Percentiles rank a stretch among this genome's conserved stretches.
Evolutionary conservation across 2,329 filamentous ascomycete genomes (phyloP).

Genomic region (Trichoderma asperellum): DNA sequence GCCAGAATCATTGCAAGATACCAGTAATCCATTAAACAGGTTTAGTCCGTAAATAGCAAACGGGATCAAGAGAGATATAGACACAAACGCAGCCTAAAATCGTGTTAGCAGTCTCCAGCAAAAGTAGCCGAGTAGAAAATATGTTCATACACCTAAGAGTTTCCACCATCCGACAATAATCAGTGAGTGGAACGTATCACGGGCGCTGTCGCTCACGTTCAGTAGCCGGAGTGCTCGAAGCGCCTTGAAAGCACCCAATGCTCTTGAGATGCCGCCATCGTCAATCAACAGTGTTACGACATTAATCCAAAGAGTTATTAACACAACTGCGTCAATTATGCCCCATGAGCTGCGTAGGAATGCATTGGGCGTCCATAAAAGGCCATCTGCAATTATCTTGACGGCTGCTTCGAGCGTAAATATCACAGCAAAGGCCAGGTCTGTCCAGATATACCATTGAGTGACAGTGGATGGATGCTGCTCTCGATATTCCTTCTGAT

Average conservation of each 20-base stretch:
- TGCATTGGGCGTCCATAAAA: conserved; percentile 96
- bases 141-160: conserved; percentile 71
- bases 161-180: conserved; percentile 96
- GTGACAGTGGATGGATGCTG: conserved; percentile 60
- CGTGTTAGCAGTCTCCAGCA: conserved; percentile 26
- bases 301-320: conserved; percentile 94
- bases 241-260: conserved; percentile 96
- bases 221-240: conserved; percentile 86
- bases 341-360: conserved; percentile 98
- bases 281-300: conserved; percentile 80
- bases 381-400: conserved; percentile 93
- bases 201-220: conserved; percentile 93
- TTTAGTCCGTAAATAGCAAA: conserved; percentile 97
- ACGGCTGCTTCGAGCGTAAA: conserved; percentile 87
- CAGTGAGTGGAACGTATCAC: conserved; percentile 95
- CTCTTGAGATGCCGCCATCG: conserved; percentile 82
- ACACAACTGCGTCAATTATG: conserved; percentile 87
- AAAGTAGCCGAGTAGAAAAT: neutral
- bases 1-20: conserved; percentile 69
- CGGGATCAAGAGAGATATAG: conserved; percentile 88
- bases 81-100: conserved; percentile 78
- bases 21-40: conserved; percentile 82
- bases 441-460: conserved; percentile 96
- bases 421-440: conserved; percentile 83
- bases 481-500: conserved; percentile 84